These are phyloP conservation scores for Schwanniomyces sp. DNA, from an alignment of 805 yeast species.

Conservation along the genomic window DNA sequence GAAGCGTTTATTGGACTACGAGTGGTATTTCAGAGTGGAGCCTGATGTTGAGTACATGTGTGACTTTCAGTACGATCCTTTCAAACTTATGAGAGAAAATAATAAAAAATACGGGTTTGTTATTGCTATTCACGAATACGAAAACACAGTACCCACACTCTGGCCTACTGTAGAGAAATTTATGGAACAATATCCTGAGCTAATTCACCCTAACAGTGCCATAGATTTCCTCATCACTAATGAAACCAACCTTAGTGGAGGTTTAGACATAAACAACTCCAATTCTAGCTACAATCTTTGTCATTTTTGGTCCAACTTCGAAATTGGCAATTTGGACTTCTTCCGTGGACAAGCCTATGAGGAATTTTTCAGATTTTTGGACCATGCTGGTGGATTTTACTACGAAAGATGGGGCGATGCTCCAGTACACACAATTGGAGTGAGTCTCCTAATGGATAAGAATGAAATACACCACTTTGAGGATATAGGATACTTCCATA, in stretches of 20 bases:
- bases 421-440: conserved; percentile 43
- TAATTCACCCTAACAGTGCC: conserved; percentile 48
- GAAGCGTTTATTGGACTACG: conserved; percentile 44
- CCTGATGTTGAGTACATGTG: conserved; percentile 58
- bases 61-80: conserved; percentile 58
- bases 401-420: conserved; percentile 66
- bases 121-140: conserved; percentile 51
- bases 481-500: conserved; percentile 44
- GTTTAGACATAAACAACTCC: conserved; percentile 11
- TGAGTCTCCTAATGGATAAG: conserved; percentile 34
- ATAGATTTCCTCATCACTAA: conserved; percentile 45
- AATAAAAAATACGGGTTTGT: conserved; percentile 52
- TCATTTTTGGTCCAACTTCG: conserved; percentile 69
- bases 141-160: conserved; percentile 51
- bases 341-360: conserved; percentile 47
- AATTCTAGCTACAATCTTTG: conserved; percentile 50
- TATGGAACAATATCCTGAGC: conserved; percentile 44
- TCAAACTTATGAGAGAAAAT: conserved; percentile 39
- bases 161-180: conserved; percentile 51
- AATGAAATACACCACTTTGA: conserved; percentile 43
- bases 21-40: conserved; percentile 62
- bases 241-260: conserved; percentile 32
- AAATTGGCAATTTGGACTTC: conserved; percentile 52
- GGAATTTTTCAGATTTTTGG: conserved; percentile 46
- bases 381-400: conserved; percentile 51